Evolutionary conservation across 129 eudicot genomes (phyloP).

Genomic region (Helianthus tuberosus): DNA sequence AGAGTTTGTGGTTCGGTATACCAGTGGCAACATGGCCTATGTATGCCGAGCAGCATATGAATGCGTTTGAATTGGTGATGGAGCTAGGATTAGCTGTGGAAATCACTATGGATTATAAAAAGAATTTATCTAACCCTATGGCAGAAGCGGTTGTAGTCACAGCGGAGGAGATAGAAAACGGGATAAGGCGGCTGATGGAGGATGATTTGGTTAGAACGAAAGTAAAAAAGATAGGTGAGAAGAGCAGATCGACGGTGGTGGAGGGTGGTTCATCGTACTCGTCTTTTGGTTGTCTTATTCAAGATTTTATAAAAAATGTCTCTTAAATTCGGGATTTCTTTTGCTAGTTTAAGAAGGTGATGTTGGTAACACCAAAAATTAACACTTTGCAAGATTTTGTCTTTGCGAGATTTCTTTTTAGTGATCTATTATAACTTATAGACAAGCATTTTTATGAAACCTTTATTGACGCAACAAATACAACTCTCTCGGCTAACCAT

Average conservation of each 20-base stretch:
- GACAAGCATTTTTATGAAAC: too few species aligned
- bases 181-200: constrained; percentile 36
- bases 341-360: too few species aligned
- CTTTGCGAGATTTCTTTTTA: too few species aligned
- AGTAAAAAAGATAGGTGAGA: constrained; percentile 38
- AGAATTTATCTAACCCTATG: background rate
- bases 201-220: constrained; percentile 13
- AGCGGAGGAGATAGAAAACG: constrained; percentile 33
- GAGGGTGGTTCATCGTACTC: constrained; percentile 53
- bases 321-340: background rate
- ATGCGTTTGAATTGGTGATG: constrained; percentile 49
- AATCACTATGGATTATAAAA: constrained; percentile 39
- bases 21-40: constrained; percentile 47
- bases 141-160: constrained; percentile 22
- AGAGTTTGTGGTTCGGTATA: constrained; percentile 58
- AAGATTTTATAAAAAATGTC: constrained; percentile 6
- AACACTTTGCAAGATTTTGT: too few species aligned
- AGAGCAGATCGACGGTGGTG: constrained; percentile 36
- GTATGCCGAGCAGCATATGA: constrained; percentile 49
- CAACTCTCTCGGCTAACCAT: too few species aligned
- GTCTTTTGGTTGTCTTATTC: constrained; percentile 18
- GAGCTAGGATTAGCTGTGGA: constrained; percentile 52
- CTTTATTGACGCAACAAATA: too few species aligned
- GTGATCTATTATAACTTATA: too few species aligned
- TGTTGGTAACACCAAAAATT: too few species aligned